These are phyloP conservation scores for Cochlearia excelsa DNA, from an alignment of 345 rosid species.

Conservation along the genomic window DNA sequence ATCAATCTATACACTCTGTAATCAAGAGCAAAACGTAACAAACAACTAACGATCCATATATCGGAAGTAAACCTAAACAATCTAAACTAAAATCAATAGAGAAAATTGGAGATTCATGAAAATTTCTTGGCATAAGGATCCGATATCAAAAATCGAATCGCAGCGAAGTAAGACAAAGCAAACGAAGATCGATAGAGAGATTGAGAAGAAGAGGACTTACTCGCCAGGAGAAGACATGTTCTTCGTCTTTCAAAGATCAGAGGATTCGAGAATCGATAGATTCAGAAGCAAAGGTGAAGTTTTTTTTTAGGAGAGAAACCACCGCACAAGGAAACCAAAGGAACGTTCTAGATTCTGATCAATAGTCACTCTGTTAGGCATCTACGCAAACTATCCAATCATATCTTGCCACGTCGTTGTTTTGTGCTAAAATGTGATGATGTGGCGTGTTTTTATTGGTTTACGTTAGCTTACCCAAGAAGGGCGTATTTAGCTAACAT, in stretches of 20 bases:
- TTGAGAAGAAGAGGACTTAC: slow-evolving; percentile 12
- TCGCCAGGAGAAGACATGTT: slow-evolving; percentile 41
- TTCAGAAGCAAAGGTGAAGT: slow-evolving; percentile 8
- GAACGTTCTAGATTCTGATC: slow-evolving; percentile 26
- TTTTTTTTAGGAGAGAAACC: background rate
- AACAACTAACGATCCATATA: too few relatives aligned
- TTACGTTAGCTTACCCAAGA: background rate
- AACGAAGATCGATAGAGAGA: background rate
- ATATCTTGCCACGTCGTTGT: slow-evolving; percentile 9
- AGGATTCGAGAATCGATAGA: slow-evolving; percentile 18
- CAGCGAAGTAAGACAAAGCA: background rate
- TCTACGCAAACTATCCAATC: slow-evolving; percentile 17
- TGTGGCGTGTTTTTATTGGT: slow-evolving; percentile 16
- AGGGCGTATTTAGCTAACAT: too few relatives aligned
- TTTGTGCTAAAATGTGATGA: background rate
- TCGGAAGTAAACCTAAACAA: slow-evolving; percentile 1
- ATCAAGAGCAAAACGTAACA: too few relatives aligned
- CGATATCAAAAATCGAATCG: slow-evolving; percentile 5
- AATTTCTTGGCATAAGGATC: background rate
- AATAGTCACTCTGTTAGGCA: slow-evolving; percentile 3
- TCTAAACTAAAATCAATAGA: slow-evolving; percentile 10
- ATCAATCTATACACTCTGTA: too few relatives aligned
- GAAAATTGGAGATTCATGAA: background rate
- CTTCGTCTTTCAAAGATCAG: slow-evolving; percentile 2
- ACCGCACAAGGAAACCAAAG: slow-evolving; percentile 5